These are phyloP conservation scores for Epichloe sylvatica DNA, from an alignment of 2,329 filamentous ascomycete genomes.

Conservation along the genomic window DNA sequence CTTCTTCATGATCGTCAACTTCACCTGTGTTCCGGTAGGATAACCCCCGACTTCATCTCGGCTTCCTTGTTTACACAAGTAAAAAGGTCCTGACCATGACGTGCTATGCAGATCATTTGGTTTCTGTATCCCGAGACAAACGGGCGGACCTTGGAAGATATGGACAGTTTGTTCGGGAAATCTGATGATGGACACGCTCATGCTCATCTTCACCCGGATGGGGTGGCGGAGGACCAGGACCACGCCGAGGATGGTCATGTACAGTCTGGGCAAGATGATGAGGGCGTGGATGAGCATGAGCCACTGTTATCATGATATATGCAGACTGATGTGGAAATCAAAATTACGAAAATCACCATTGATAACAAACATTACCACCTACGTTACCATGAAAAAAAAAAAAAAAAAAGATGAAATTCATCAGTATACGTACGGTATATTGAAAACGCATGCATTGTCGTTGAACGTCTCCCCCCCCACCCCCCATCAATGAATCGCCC, in stretches of 20 bases:
- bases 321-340: background rate
- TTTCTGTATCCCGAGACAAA: constrained; percentile 32
- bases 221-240: background rate
- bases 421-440: background rate
- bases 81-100: background rate
- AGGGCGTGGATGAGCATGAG: constrained; percentile 6
- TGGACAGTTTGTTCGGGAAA: constrained; percentile 28
- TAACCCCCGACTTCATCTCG: too few species aligned
- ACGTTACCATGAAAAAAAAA: background rate
- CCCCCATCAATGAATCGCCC: background rate
- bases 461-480: background rate
- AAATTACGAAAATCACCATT: too few species aligned
- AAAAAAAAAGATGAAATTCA: background rate
- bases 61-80: too few species aligned
- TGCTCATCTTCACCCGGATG: background rate
- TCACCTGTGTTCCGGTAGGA: constrained; percentile 7
- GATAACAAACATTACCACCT: too few species aligned
- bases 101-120: constrained; percentile 22
- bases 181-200: background rate
- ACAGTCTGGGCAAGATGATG: background rate
- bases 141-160: constrained; percentile 27
- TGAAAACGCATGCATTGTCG: background rate
- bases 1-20: constrained; percentile 33
- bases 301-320: constrained; percentile 1
- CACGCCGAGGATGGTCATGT: background rate